A percentile compares a stretch with the other conserved stretches of the same genome.
Conservation (phyloP, 257 asterid species). For the Misopates orontium region DNA sequence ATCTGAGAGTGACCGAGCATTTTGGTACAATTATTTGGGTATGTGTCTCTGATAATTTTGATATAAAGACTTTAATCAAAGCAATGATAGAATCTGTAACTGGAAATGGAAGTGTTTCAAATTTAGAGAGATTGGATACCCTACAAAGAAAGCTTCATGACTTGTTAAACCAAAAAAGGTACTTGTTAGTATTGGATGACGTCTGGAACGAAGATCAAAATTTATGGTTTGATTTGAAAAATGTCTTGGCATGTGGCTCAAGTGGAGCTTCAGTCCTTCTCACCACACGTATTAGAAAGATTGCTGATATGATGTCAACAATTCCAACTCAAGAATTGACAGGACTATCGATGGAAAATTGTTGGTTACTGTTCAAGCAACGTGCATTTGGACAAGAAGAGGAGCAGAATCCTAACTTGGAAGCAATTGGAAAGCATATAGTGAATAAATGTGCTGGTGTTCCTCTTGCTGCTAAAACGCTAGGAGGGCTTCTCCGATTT, state of each 20-base stretch:
- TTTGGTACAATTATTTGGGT: conserved; percentile 31
- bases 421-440: conserved; percentile 32
- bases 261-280: conserved; percentile 25
- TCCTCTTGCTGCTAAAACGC: conserved; percentile 34
- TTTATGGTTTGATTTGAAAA: conserved; percentile 30
- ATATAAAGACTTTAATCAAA: conserved; percentile 24
- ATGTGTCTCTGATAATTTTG: conserved; percentile 39
- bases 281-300: conserved; percentile 32
- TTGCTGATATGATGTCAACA: conserved; percentile 30
- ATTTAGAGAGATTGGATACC: conserved; percentile 19
- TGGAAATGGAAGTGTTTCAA: neutral
- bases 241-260: conserved; percentile 27
- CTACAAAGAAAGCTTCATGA: conserved; percentile 23
- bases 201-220: conserved; percentile 41
- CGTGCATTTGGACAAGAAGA: conserved; percentile 24
- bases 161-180: conserved; percentile 27
- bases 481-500: conserved; percentile 35
- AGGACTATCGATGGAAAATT: conserved; percentile 20
- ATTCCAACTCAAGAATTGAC: conserved; percentile 20
- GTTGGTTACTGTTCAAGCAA: conserved; percentile 33
- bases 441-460: conserved; percentile 32
- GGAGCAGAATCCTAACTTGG: conserved; percentile 7
- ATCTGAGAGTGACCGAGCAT: conserved; percentile 11
- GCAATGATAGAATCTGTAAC: conserved; percentile 31
- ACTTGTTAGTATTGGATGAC: conserved; percentile 38